phyloP scores from a whole-genome alignment of 2,329 filamentous ascomycete species.

The Calonectria pteridis region DNA sequence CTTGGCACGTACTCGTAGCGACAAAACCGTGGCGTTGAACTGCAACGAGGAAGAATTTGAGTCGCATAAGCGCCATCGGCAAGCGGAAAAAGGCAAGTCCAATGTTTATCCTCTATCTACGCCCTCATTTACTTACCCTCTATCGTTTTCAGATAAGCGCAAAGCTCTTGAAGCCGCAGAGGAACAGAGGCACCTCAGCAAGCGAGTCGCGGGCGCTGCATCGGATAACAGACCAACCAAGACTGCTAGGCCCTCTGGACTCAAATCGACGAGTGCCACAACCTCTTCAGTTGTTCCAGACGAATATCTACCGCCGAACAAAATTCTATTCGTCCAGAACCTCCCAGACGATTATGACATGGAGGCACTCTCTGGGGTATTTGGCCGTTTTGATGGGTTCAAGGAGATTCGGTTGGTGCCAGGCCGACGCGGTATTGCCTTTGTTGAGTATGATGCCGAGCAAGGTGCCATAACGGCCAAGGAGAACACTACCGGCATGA shows the following conservation, averaged over 20 bases:
- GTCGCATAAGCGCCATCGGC: constrained; percentile 82
- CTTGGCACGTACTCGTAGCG: constrained; percentile 85
- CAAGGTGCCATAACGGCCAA: constrained; percentile 91
- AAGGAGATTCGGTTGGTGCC: constrained; percentile 92
- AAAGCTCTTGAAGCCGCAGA: constrained; percentile 86
- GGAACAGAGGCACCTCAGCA: constrained; percentile 82
- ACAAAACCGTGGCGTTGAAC: constrained; percentile 83
- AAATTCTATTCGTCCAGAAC: constrained; percentile 94
- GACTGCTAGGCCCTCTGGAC: constrained; percentile 69
- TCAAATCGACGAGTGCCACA: constrained; percentile 80
- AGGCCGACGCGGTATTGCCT: constrained; percentile 88
- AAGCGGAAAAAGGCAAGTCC: constrained; percentile 87
- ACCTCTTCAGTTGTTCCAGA: constrained; percentile 86
- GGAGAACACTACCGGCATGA: constrained; percentile 90
- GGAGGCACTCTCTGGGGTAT: constrained; percentile 83
- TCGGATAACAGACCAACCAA: constrained; percentile 73
- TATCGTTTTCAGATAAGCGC: constrained; percentile 70
- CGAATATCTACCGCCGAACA: constrained; percentile 97
- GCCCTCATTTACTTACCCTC: neutral
- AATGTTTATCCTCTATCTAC: neutral
- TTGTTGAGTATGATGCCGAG: constrained; percentile 96
- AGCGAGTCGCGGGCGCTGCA: constrained; percentile 66
- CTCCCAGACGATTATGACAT: constrained; percentile 88
- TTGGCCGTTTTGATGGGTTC: constrained; percentile 92
- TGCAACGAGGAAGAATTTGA: constrained; percentile 88